Evolutionary conservation across 352 stramenopile species (phyloP), one percentile per base, ranked within the genome.

Genomic region (Globisporangium mamillatum): DNA sequence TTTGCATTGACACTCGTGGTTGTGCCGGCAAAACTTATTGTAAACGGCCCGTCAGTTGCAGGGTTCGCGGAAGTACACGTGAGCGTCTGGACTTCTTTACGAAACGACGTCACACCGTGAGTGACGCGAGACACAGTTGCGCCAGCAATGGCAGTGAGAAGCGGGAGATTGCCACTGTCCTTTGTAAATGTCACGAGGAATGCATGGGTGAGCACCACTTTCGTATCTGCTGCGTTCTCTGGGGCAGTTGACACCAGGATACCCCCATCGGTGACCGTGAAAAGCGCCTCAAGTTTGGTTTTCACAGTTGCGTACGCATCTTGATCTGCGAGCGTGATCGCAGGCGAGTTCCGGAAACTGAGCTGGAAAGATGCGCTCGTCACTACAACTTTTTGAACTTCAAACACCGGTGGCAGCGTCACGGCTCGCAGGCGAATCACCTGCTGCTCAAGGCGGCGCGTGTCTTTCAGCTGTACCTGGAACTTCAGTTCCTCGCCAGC

Each of bases 381-480:
- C 24, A 89, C 79, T 1, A 74, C 29, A 9, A 95, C 76, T 41
- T 84, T 64, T 41, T 95, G 88, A 4, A 95, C 82, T 58, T 86
- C 85, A 29, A 71, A 62, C 16, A 82, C 69, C 0, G 74, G 72
- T 0, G 73, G 62, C 27, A 93, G 53, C 10, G 82, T 75, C 7
- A 92, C 81, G 0, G 84, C 88, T 1, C 81, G 75, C 3, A 91
- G 27, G 1, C 82, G 81, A 66, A 95, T 69, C 3, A 78, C 82
- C 55, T 95, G 88, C 22, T 91, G 46, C 58, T 93, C 88, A 0
- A 91, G 59, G 4, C 88, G 81, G 18, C 88, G 82, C 4, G 74
- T 76, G 67, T 99, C 97, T 63, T 97, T 97, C 14, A 97, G 76
- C 71, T 97, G 88, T 20, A 99, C 89, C 63, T 94, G 86, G 53